Conservation (phyloP, 208 protist genomes). For the Balamuthia mandrillaris region DNA sequence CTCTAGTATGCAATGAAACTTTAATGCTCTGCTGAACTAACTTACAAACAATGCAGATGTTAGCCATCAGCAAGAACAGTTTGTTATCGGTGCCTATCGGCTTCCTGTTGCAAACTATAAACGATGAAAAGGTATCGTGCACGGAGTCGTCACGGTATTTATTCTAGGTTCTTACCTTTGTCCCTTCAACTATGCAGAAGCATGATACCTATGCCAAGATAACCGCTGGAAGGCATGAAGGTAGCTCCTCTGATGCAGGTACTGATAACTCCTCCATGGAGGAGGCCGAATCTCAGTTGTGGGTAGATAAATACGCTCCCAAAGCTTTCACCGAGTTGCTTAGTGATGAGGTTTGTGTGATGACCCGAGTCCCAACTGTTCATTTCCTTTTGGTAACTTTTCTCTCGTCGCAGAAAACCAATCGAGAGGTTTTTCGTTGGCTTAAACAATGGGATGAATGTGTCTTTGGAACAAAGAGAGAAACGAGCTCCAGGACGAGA, state of each 20-base stretch:
- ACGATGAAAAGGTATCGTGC: too few relatives aligned
- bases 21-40: too few relatives aligned
- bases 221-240: neutral
- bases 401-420: conserved; percentile 18
- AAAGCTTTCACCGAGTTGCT: neutral
- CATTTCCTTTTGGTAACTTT: neutral
- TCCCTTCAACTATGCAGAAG: too few relatives aligned
- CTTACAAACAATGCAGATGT: too few relatives aligned
- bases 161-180: too few relatives aligned
- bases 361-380: neutral
- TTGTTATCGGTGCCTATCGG: too few relatives aligned
- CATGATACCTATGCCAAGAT: neutral
- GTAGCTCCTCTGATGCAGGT: too few relatives aligned
- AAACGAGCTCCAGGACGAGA: neutral
- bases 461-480: conserved; percentile 35
- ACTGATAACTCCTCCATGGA: too few relatives aligned
- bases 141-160: too few relatives aligned
- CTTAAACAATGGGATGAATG: conserved; percentile 35
- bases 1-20: too few relatives aligned
- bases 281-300: neutral
- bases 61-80: too few relatives aligned
- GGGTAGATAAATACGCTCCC: conserved; percentile 35
- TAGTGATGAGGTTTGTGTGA: conserved; percentile 5
- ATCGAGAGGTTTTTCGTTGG: conserved; percentile 19
- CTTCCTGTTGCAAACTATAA: too few relatives aligned